Evolutionary conservation across 2,329 filamentous ascomycete genomes (phyloP), one percentile per base, ranked within the genome.

Genomic region (Talaromyces sp.): DNA sequence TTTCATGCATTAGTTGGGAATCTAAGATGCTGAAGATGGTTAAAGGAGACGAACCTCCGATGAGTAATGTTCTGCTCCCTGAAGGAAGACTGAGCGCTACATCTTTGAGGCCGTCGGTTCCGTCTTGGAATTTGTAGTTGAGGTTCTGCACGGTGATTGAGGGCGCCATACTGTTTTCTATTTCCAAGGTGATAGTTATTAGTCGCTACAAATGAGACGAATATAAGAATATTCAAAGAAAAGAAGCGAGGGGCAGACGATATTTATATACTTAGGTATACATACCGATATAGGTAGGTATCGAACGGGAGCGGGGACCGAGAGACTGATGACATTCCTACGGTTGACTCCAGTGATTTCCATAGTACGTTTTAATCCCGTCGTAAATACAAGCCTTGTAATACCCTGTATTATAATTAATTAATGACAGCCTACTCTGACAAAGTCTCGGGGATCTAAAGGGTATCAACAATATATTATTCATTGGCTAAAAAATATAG

Each of bases 51-150:
- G 5, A 11, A 88, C 86, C 94, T 72, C 95, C 95, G 74, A 98
- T 96, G 47, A 98, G 85, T 15, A 98, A 86, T 1, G 94, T 97
- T 68, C 95, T 90, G 67, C 91, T 95, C 65, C 90, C 88, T 0
- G 92, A 83, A 2, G 95, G 94, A 27, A 98, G 87, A 67, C 88
- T 83, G 63, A 99, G 85, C 29, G 81, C 83, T 72, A 99, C 86
- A 77, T 93, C 80, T 60, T 84, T 81, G 36, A 99, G 83, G 65
- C 94, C 95, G n/a, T 85, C 86, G 53, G 89, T 89, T 75, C 91
- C 89, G 82, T 96, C 91, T 17, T 90, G 91, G 80, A 98, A 99
- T 53, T 86, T 88, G 84, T 98, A 99, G 68, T 88, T 93, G 63
- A 99, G 88, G 77, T 88, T 81, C 45, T 83, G 87, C 71, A 95